Evolutionary conservation across 495 filamentous ascomycete genomes (phyloP), one percentile per base, ranked within the genome.

Genomic region (Penicillium ochrochloron): DNA sequence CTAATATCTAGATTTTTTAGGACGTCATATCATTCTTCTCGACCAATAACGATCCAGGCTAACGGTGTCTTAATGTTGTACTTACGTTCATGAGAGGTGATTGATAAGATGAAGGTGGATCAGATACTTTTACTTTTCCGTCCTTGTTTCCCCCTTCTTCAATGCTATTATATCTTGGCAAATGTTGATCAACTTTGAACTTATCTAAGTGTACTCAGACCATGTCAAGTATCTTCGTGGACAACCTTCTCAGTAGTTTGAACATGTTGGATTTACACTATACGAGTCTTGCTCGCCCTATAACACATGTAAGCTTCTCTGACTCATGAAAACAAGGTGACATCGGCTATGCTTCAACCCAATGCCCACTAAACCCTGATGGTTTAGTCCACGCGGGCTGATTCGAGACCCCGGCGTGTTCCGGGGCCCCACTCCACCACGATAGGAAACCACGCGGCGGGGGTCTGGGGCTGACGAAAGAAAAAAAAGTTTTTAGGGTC

Each of bases 381-480:
- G 5, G 50, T 53, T 17, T 33, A 53, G 50, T 53, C 50, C 50
- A 53, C 1, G 37, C 50, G 19, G 50, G 50, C 21, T 27, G 29
- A 27, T 53, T 53, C 25, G 50, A 33, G 9, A 25, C 29, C 12
- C 21, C 25, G 23, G 29, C 23, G 15, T 27, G 10, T 31, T 17
- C 23, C 29, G 25, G 25, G 25, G 50, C 23, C 50, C 50, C 50
- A 53, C 50, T 29, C 6, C 11, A 53, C 29, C 25, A 21, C 50
- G 50, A 29, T 53, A 53, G 12, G 50, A 41, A 53, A 33, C 27
- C 50, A 53, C 23, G 50, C 50, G 11, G 50, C 50, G 21, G 50
- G 50, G 50, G 50, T 53, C 50, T 53, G 50, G 50, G 50, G 50
- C 23, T 29, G 37, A 41, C 15, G 14, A 17, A 12, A 35, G 4